These are phyloP conservation scores for Hyaloscypha hepaticicola DNA, from an alignment of 495 filamentous ascomycete genomes.

Conservation along the genomic window DNA sequence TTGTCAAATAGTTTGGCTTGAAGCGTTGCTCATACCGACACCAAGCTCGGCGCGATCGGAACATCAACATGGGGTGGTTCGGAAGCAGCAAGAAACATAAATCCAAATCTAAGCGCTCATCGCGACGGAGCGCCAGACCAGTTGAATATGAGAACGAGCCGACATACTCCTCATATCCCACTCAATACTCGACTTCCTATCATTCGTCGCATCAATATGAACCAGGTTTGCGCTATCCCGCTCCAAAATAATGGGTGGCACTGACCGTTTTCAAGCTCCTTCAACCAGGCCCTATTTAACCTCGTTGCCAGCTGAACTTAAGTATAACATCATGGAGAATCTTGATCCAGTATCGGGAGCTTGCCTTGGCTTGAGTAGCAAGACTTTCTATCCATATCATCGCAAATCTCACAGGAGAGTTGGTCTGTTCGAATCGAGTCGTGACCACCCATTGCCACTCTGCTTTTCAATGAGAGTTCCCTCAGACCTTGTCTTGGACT, in stretches of 20 bases:
- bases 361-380: conserved; percentile 52
- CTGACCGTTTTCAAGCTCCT: neutral
- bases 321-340: conserved; percentile 49
- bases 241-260: neutral
- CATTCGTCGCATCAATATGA: neutral
- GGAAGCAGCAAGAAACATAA: neutral
- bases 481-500: conserved; percentile 7
- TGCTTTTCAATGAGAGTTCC: conserved; percentile 3
- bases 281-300: conserved; percentile 3
- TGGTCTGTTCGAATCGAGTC: neutral
- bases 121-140: neutral
- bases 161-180: neutral
- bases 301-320: conserved; percentile 53
- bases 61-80: neutral
- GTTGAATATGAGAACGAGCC: neutral
- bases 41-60: neutral
- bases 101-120: neutral
- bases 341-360: conserved; percentile 54
- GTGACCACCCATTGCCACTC: conserved; percentile 9
- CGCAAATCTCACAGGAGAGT: conserved; percentile 10
- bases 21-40: neutral
- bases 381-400: conserved; percentile 39
- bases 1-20: neutral
- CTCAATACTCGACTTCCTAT: neutral
- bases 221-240: neutral